Percentiles rank a stretch among this genome's conserved stretches.
Conservation (phyloP, 2,329 filamentous ascomycete genomes). For the Orbilia oligospora region DNA sequence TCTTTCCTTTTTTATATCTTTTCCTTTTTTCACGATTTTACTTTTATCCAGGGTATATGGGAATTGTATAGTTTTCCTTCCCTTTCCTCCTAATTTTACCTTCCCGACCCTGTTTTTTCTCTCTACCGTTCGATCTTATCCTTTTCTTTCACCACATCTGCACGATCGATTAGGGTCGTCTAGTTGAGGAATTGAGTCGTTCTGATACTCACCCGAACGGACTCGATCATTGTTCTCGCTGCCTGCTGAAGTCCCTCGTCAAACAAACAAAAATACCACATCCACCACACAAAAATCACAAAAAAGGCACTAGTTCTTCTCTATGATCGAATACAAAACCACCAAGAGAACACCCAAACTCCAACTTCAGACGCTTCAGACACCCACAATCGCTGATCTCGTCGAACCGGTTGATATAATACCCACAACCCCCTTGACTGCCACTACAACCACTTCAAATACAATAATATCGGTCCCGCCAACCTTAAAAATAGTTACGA, state of each 20-base stretch:
- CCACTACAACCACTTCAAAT: neutral
- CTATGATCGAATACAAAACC: constrained; percentile 33
- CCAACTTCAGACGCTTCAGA: neutral
- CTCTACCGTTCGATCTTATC: neutral
- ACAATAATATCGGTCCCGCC: neutral
- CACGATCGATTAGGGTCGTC: neutral
- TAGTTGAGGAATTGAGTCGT: neutral
- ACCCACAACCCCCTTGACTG: neutral
- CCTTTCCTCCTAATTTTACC: neutral
- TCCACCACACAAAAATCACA: neutral
- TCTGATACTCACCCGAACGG: constrained; percentile 15
- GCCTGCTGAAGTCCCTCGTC: neutral
- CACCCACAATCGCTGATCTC: neutral
- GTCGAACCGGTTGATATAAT: constrained; percentile 1
- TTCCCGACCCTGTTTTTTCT: no score
- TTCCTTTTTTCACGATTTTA: neutral
- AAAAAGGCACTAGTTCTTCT: neutral
- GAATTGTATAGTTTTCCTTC: neutral
- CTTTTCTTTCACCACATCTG: constrained; percentile 13
- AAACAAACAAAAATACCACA: constrained; percentile 26
- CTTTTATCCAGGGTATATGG: neutral
- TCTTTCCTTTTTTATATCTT: constrained; percentile 1
- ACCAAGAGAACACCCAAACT: constrained; percentile 8
- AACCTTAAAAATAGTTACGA: constrained; percentile 20
- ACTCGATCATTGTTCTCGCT: neutral